Conservation (phyloP, 2,329 filamentous ascomycete genomes). For the Fusarium sp. region DNA sequence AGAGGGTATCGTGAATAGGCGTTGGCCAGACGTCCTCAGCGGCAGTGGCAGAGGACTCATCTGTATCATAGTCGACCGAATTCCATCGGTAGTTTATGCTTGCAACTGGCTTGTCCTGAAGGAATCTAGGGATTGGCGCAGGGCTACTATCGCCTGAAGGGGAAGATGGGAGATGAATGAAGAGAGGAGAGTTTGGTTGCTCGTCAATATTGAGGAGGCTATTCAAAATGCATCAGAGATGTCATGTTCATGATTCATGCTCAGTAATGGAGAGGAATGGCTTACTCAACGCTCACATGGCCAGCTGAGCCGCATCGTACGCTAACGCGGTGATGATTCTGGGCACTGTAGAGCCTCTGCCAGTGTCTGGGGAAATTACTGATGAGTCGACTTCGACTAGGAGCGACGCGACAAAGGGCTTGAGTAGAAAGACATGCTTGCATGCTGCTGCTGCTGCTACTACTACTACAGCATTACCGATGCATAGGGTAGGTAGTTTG, state of each 20-base stretch:
- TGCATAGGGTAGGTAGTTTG: not conserved
- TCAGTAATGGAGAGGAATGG: not conserved
- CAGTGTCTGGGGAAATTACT: not conserved
- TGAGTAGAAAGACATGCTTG: slow-evolving; percentile 39
- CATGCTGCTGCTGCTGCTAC: slow-evolving; percentile 40
- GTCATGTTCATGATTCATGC: not conserved
- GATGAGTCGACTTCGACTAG: slow-evolving; percentile 28
- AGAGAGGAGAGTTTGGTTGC: slow-evolving; percentile 58
- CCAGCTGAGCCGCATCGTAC: slow-evolving; percentile 65
- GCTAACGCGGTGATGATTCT: slow-evolving; percentile 57
- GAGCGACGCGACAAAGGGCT: slow-evolving; percentile 21
- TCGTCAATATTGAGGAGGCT: slow-evolving; percentile 64
- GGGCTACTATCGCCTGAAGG: slow-evolving; percentile 50
- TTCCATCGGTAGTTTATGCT: slow-evolving; percentile 73
- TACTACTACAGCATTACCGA: slow-evolving; percentile 28
- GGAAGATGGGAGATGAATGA: slow-evolving; percentile 69
- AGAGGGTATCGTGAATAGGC: slow-evolving; percentile 68
- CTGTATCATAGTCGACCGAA: slow-evolving; percentile 33
- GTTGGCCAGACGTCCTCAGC: slow-evolving; percentile 62
- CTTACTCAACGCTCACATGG: slow-evolving; percentile 65
- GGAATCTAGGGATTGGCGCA: slow-evolving; percentile 57
- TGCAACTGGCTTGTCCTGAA: slow-evolving; percentile 61
- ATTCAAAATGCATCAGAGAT: slow-evolving; percentile 34
- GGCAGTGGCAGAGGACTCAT: slow-evolving; percentile 47
- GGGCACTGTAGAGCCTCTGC: slow-evolving; percentile 41